A percentile compares a stretch with the other conserved stretches of the same genome.
phyloP scores from a whole-genome alignment of 1,139 yeast genomes.

The Pichia terricola region DNA sequence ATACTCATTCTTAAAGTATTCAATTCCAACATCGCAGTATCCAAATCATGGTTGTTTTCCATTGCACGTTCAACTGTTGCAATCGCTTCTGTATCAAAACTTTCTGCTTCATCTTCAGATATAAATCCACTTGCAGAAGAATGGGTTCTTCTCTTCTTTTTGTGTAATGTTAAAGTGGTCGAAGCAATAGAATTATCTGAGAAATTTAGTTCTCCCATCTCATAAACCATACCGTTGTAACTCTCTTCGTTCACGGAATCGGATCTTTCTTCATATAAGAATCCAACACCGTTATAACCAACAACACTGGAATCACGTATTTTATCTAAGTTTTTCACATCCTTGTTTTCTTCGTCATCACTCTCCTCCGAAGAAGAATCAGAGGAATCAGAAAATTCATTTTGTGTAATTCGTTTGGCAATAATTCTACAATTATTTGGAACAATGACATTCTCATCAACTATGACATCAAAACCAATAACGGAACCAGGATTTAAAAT shows the following conservation, averaged over 20 bases:
- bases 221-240: constrained; percentile 41
- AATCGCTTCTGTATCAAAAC: constrained; percentile 76
- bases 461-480: constrained; percentile 63
- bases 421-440: constrained; percentile 45
- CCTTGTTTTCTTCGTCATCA: constrained; percentile 7
- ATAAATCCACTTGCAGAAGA: constrained; percentile 34
- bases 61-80: constrained; percentile 92
- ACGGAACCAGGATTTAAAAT: constrained; percentile 59
- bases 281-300: constrained; percentile 27
- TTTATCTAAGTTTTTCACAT: neutral
- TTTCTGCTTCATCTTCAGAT: constrained; percentile 54
- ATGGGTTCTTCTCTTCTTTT: constrained; percentile 30
- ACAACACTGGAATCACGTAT: constrained; percentile 15
- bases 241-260: constrained; percentile 17
- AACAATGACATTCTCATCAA: constrained; percentile 43
- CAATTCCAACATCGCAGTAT: constrained; percentile 84
- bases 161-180: constrained; percentile 31
- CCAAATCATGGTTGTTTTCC: constrained; percentile 85
- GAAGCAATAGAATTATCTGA: constrained; percentile 79
- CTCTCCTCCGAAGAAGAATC: constrained; percentile 9
- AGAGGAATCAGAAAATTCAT: constrained; percentile 4
- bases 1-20: constrained; percentile 94
- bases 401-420: constrained; percentile 31
- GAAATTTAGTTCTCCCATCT: constrained; percentile 52
- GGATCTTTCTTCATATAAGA: constrained; percentile 31